Evolutionary conservation across 371 early-diverging fungal species (phyloP), one percentile per base, ranked within the genome.

Genomic region (Conidiobolus incongruus): DNA sequence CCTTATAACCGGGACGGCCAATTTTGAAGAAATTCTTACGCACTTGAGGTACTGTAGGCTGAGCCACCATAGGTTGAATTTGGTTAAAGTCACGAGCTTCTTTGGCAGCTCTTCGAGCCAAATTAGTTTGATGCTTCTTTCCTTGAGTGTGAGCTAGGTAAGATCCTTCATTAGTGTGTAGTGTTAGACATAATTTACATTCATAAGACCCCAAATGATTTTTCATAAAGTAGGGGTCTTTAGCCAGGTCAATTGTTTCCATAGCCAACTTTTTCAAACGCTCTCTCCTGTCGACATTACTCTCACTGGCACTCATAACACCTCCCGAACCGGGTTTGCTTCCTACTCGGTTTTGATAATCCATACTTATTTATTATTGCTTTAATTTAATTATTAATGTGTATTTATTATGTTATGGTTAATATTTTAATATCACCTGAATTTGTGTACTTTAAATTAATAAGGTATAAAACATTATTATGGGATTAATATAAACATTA

Each of bases 121-220:
- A 53, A 50, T 96, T 96, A 31, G 84, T 80, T 49, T 92, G 92
- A 70, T 96, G 97, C 65, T 96, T 96, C 53, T 94, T 94, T 38
- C 94, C 97, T 60, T 96, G 97, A 3, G 97, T 96, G 50, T 96
- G 97, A 4, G 91, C 88, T 24, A 96, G 62, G 58, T 96, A 96
- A 5, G 82, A 81, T 0, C 95, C 97, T 57, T 96, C 97, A 55
- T 89, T 93, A 43, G 74, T 84, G 60, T 93, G 94, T 7, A 92
- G 66, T 11, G 93, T 93, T 29, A 91, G 62, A 60, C 87, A 87
- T 17, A 96, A 76, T 61, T 92, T 90, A 66, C 94, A 96, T 55
- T 94, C 97, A 61, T 89, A 94, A 1, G 90, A 83, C 11, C 97
- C 97, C 36, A 93, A 62, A 54, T 96, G 97, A 61, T 96, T 96